These are phyloP conservation scores for Pythium vanterpoolii DNA, from an alignment of 352 stramenopile genomes.

Conservation along the genomic window DNA sequence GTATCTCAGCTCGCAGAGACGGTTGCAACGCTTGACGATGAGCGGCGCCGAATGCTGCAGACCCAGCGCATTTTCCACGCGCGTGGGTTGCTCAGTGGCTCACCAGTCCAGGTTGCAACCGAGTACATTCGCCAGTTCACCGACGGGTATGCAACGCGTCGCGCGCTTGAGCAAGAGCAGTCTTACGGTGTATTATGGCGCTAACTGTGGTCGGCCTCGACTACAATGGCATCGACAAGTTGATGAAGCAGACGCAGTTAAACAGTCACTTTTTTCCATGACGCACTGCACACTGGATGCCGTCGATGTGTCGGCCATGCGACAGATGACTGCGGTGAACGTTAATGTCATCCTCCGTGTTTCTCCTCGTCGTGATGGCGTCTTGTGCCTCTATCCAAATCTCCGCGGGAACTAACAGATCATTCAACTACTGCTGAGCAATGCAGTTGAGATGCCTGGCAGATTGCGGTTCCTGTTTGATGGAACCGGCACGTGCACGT, in stretches of 20 bases:
- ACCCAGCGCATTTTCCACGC: too few species aligned
- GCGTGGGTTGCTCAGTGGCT: not conserved
- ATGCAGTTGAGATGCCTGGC: conserved; percentile 32
- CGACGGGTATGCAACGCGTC: conserved; percentile 28
- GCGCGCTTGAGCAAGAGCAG: conserved; percentile 34
- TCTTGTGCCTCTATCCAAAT: conserved; percentile 42
- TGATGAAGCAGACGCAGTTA: conserved; percentile 48
- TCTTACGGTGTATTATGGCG: conserved; percentile 56
- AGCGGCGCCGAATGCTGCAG: too few species aligned
- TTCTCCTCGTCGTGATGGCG: conserved; percentile 33
- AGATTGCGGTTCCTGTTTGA: conserved; percentile 3
- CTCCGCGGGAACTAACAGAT: conserved; percentile 41
- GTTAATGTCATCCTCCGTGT: conserved; percentile 36
- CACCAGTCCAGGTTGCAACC: not conserved
- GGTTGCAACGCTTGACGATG: too few species aligned
- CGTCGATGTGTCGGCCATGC: conserved; percentile 24
- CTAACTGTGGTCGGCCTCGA: conserved; percentile 37
- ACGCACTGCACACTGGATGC: not conserved
- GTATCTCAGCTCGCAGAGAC: too few species aligned
- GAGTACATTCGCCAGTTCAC: not conserved
- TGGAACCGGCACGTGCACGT: conserved; percentile 41
- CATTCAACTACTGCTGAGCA: conserved; percentile 46
- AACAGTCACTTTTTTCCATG: not conserved
- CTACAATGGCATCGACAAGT: conserved; percentile 40
- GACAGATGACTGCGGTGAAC: conserved; percentile 50